Evolutionary conservation across 169 alveolate genomes (phyloP), one percentile per base, ranked within the genome.

Genomic region (Theileria sp.): DNA sequence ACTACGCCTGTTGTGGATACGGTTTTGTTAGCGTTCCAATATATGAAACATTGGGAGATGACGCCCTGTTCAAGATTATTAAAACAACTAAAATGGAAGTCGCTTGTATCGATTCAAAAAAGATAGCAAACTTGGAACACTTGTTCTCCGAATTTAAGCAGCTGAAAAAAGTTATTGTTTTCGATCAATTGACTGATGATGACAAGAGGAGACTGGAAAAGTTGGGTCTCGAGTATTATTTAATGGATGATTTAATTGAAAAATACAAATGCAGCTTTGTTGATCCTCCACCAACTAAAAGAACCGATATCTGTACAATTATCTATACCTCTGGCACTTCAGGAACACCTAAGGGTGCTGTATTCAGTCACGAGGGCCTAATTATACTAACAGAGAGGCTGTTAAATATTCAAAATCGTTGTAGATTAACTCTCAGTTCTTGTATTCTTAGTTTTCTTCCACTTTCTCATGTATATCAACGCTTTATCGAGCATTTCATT

Each of bases 261-360:
- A 71, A 62, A 26, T 85, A 85, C 85, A 65, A 75, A 38, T 38
- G 77, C 15, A 36, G 17, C 17, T 25, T 25, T 0, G 32, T 66
- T 0, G 80, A 70, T 17, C 86, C 83, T 19, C 87, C 84, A 7
- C 30, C 2, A 19, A 68, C 77, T 28, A 71, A 72, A 34, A 75
- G 86, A 51, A 73, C 61, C 8, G 88, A 77, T 67, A 30, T 85
- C 32, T 81, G 82, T 10, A 85, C 88, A 26, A 75, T 87, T 88
- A 96, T 50, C 66, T 96, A 60, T 91, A 96, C 86, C 88, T 95
- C 87, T 93, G 98, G 99, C 38, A 96, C 99, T 6, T 94, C 99
- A 28, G 99, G 99, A 17, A 86, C 84, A 38, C 98, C 99, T 3
- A 97, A 97, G 88, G 99, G 99, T 21, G 98, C 96, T 9, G 91